phyloP scores from a whole-genome alignment of 768 basidiomycete genomes.

The Fistulinella prunicolor region DNA sequence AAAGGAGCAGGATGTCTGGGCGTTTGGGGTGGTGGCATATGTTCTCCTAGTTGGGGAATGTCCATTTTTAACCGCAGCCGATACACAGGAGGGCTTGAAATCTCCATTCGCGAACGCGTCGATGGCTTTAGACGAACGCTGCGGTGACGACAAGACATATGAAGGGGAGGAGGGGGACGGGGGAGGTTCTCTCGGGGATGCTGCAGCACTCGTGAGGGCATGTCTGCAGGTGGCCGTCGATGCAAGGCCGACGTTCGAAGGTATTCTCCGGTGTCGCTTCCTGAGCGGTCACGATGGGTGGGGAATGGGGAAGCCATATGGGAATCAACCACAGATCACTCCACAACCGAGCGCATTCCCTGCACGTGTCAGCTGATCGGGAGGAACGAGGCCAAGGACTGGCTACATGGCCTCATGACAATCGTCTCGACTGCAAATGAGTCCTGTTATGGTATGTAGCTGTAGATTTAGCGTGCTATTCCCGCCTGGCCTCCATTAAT shows the following conservation, averaged over 20 bases:
- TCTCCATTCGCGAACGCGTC: slow-evolving; percentile 76
- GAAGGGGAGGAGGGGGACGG: slow-evolving; percentile 81
- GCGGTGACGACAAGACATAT: slow-evolving; percentile 65
- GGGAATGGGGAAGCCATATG: slow-evolving; percentile 40
- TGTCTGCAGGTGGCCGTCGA: slow-evolving; percentile 80
- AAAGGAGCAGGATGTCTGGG: slow-evolving; percentile 98
- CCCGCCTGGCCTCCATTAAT: background rate
- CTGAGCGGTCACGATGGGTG: slow-evolving; percentile 77
- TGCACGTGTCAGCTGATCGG: slow-evolving; percentile 24
- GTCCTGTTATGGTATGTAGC: slow-evolving; percentile 10
- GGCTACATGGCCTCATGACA: no score
- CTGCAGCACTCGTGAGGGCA: slow-evolving; percentile 75
- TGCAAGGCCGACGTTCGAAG: slow-evolving; percentile 83
- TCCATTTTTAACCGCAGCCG: slow-evolving; percentile 86
- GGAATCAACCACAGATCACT: slow-evolving; percentile 20
- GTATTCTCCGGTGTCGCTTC: slow-evolving; percentile 76
- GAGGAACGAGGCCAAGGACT: slow-evolving; percentile 11
- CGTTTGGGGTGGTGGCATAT: slow-evolving; percentile 94
- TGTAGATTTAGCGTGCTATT: slow-evolving; percentile 9
- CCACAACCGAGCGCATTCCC: slow-evolving; percentile 35
- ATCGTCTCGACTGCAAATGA: no score
- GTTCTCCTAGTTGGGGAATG: slow-evolving; percentile 92
- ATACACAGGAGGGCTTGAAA: slow-evolving; percentile 81
- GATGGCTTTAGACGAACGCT: slow-evolving; percentile 76
- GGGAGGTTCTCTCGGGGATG: slow-evolving; percentile 81